Conservation (phyloP, 805 yeast genomes). For the Yamadazyma sp. region DNA sequence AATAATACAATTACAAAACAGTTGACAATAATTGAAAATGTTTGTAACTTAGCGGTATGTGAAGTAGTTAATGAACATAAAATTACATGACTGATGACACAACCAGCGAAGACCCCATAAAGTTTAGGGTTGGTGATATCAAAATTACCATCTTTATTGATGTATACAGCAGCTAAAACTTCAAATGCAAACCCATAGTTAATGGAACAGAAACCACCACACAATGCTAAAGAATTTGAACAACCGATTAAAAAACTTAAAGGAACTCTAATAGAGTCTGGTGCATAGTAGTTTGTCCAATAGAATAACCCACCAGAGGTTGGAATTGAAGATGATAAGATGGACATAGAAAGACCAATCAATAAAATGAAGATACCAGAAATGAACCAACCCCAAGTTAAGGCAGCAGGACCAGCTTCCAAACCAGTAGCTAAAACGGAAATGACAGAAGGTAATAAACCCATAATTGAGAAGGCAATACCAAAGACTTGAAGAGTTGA, state of each 20-base stretch:
- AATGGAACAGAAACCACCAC: slow-evolving; percentile 64
- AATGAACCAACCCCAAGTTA: slow-evolving; percentile 74
- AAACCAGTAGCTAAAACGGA: slow-evolving; percentile 52
- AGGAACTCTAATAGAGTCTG: slow-evolving; percentile 46
- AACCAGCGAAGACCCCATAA: slow-evolving; percentile 66
- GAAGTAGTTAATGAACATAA: slow-evolving; percentile 56
- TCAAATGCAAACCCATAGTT: slow-evolving; percentile 65
- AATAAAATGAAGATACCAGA: slow-evolving; percentile 53
- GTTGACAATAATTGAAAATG: slow-evolving; percentile 55
- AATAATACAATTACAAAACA: slow-evolving; percentile 49
- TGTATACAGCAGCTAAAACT: slow-evolving; percentile 54
- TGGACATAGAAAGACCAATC: slow-evolving; percentile 61
- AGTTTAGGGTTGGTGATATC: slow-evolving; percentile 48
- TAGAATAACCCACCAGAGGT: slow-evolving; percentile 69
- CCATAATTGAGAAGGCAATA: slow-evolving; percentile 70
- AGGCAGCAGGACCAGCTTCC: slow-evolving; percentile 59
- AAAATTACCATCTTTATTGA: slow-evolving; percentile 52
- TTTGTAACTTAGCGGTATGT: slow-evolving; percentile 55
- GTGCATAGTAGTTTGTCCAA: slow-evolving; percentile 54
- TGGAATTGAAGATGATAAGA: slow-evolving; percentile 65
- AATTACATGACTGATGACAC: slow-evolving; percentile 49
- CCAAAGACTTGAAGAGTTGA: slow-evolving; percentile 65
- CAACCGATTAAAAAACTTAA: slow-evolving; percentile 63
- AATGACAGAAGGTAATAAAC: slow-evolving; percentile 61
- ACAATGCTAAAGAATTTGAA: slow-evolving; percentile 62